Base-by-base conservation (phyloP, 2,329 filamentous ascomycete genomes). In the Colletotrichum simmondsii region DNA sequence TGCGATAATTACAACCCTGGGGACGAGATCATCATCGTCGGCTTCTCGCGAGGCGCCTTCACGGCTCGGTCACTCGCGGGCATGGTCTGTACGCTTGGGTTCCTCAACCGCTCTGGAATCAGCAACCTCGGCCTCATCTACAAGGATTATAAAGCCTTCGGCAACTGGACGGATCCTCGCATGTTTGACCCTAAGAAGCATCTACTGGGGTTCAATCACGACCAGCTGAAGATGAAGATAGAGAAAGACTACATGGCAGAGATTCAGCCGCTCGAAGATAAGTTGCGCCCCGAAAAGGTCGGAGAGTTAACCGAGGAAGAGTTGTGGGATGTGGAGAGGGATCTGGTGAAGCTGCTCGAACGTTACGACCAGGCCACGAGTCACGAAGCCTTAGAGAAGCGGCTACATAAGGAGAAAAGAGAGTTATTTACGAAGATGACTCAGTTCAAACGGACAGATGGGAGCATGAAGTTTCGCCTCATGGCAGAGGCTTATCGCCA, bases 31-130 rank as follows among this genome's bases (percentile, higher is more conserved):
- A 76, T 82, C n/a, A 78, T 81, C 49, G 75, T 82, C 35, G 81
- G 81, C n/a, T 83, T 82, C 75, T 83, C 81, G 0, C 77, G 81
- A 3, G 81, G 81, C 22, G 81, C 81, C 26, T 83, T 82, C 68
- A 82, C 81, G 0, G 81, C 81, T 22, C 81, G 81, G 10, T 80
- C 80, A 1, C 76, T 82, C 4, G 78, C 81, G 4, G 75, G 72
- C 12, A 67, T 79, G 68, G 67, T 81, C 16, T 70, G 65, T 24
- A 71, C 61, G 26, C 30, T 75, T 10, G 74, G 74, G 5, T 57
- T 75, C 8, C 62, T 75, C 12, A 75, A 74, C 46, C 72, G 72
- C 2, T 62, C 65, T 16, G 74, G 74, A 7, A 26, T 74, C 35
- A 65, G 64, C 10, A 60, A 57, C 30, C 73, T 75, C n/a, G 62